Conservation (phyloP, 768 basidiomycete genomes). For the Phylloporus sp. region DNA sequence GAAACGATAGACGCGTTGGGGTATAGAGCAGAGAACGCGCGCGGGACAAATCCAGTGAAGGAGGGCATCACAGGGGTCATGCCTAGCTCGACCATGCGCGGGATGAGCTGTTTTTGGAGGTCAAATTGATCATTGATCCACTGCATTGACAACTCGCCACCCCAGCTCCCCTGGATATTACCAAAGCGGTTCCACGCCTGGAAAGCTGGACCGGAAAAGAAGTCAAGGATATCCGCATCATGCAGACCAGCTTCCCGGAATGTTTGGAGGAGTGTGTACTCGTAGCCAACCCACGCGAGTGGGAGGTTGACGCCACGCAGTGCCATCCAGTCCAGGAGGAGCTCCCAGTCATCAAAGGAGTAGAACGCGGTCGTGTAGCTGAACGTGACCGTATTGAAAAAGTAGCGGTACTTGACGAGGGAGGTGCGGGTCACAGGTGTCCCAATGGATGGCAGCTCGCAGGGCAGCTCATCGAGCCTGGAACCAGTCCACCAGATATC, state of each 20-base stretch:
- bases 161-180: slow-evolving; percentile 41
- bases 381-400: slow-evolving; percentile 43
- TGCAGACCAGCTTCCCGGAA: slow-evolving; percentile 37
- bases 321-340: slow-evolving; percentile 41
- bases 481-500: slow-evolving; percentile 46
- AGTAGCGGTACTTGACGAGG: slow-evolving; percentile 38
- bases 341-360: slow-evolving; percentile 37
- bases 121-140: slow-evolving; percentile 38
- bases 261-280: slow-evolving; percentile 34
- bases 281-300: slow-evolving; percentile 41
- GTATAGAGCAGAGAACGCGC: slow-evolving; percentile 25
- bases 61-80: slow-evolving; percentile 42
- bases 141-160: slow-evolving; percentile 31
- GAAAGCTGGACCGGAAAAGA: slow-evolving; percentile 39
- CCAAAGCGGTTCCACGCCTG: slow-evolving; percentile 43
- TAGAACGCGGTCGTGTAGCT: slow-evolving; percentile 40
- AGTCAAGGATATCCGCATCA: slow-evolving; percentile 32
- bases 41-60: slow-evolving; percentile 41
- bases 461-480: slow-evolving; percentile 31
- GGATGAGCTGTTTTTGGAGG: slow-evolving; percentile 35
- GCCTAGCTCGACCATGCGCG: slow-evolving; percentile 39
- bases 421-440: slow-evolving; percentile 29
- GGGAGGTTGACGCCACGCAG: slow-evolving; percentile 40
- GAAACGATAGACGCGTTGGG: slow-evolving; percentile 35
- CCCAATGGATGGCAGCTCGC: slow-evolving; percentile 29